Evolutionary conservation across 2,329 filamentous ascomycete species (phyloP), one percentile per base, ranked within the genome.

Genomic region (Aspergillus sp.): DNA sequence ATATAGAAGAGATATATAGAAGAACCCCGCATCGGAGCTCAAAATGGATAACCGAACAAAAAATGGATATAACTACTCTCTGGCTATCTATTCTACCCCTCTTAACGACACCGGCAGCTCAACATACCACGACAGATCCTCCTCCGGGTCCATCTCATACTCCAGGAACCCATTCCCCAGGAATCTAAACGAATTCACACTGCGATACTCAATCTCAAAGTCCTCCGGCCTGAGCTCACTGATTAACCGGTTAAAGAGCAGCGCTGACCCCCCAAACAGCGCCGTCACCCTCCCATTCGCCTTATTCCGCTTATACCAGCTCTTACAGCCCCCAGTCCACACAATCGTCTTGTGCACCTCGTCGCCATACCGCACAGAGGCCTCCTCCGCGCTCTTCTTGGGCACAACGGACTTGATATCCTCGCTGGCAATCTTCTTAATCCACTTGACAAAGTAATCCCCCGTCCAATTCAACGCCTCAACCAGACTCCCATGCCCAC

Each of bases 301-400:
- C 2, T 66, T 72, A 39, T 74, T 73, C 33, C 76, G 74, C 65
- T 81, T 80, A 66, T 85, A 85, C 82, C 82, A 85, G 53, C 78
- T 81, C 58, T 77, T 77, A 67, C 82, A 85, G 9, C 60, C 52
- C 17, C 62, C 64, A 2, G 65, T 63, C 65, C 65, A 67, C 8
- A 64, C 64, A 25, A 67, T 56, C 3, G 73, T 66, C 61, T 76
- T 73, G 65, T 84, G 81, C 62, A 83, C 81, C 51, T 76, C 74
- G 41, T 77, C 73, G 35, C 77, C 75, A 64, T 80, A 83, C 25
- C 70, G 73, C 43, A 71, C 72, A 64, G 82, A 84, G 58, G 82
- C 80, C 21, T 75, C 68, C 25, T 82, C 76, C 15, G 78, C 68
- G 35, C 78, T 73, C 1, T 70, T 61, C 63, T 75, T 80, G 1